Percentiles rank a stretch among this genome's conserved stretches.
These are phyloP conservation scores for Plectosphaerella sp. DNA, from an alignment of 2,329 filamentous ascomycete species.

Conservation along the genomic window DNA sequence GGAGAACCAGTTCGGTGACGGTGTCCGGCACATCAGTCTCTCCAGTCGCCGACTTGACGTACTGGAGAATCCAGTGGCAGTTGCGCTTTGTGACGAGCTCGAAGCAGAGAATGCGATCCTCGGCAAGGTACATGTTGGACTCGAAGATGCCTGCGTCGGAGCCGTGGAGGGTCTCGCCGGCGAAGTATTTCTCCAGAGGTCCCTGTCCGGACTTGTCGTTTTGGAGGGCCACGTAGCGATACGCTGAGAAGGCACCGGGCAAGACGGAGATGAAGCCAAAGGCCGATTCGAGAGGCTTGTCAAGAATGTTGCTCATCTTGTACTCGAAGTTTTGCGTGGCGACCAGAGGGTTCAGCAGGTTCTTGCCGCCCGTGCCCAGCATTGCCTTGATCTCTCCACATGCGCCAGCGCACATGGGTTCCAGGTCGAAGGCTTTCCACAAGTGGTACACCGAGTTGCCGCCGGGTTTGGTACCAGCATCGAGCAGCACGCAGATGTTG, in stretches of 20 bases:
- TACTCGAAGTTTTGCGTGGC: constrained; percentile 99
- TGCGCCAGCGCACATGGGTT: constrained; percentile 95
- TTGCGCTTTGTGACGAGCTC: constrained; percentile 97
- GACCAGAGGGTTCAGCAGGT: constrained; percentile 87
- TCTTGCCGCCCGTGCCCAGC: constrained; percentile 78
- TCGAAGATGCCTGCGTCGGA: constrained; percentile 94
- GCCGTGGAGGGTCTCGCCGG: constrained; percentile 92
- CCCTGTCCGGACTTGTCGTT: constrained; percentile 95
- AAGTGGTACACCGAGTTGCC: constrained; percentile 94
- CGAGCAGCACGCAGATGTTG: constrained; percentile 93
- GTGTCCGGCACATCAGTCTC: constrained; percentile 96
- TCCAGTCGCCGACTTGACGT: constrained; percentile 94
- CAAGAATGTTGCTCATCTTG: constrained; percentile 99
- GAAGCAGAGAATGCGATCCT: constrained; percentile 91
- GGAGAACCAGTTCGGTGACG: constrained; percentile 91
- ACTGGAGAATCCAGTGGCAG: constrained; percentile 95
- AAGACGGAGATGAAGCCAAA: constrained; percentile 98
- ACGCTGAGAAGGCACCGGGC: constrained; percentile 97
- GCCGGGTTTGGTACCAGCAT: constrained; percentile 92
- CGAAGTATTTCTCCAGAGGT: constrained; percentile 93
- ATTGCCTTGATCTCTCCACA: constrained; percentile 99
- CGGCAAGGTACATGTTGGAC: constrained; percentile 93
- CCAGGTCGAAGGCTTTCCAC: constrained; percentile 97
- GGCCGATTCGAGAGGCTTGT: constrained; percentile 94
- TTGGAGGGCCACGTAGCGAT: constrained; percentile 88